Conservation (phyloP, 2,329 filamentous ascomycete species). For the Corinectria fuckeliana region DNA sequence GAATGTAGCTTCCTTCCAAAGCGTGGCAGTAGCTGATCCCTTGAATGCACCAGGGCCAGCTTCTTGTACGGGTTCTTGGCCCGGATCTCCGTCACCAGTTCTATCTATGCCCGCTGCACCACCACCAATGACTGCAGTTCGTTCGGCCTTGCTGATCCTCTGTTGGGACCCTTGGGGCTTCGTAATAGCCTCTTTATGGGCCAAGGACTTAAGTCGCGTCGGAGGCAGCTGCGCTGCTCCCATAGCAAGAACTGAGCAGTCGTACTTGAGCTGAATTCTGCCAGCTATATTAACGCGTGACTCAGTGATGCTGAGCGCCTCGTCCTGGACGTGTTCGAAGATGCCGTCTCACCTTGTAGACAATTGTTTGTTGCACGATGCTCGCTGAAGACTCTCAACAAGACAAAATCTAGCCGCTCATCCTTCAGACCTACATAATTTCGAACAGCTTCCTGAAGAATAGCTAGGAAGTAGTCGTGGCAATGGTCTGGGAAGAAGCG, state of each 20-base stretch:
- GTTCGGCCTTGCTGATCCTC: neutral
- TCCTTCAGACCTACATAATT: too few relatives aligned
- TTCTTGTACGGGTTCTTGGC: constrained; percentile 10
- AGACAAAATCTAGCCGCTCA: too few relatives aligned
- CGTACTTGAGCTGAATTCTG: constrained; percentile 2
- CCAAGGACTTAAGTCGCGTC: neutral
- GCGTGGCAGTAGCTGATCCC: constrained; percentile 14
- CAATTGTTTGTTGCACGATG: too few relatives aligned
- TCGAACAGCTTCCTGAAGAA: too few relatives aligned
- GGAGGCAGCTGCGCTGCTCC: constrained; percentile 25
- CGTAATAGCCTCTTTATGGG: neutral
- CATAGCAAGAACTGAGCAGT: constrained; percentile 22
- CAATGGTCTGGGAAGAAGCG: too few relatives aligned
- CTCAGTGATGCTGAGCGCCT: neutral
- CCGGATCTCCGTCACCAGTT: constrained; percentile 19
- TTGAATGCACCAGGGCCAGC: constrained; percentile 19
- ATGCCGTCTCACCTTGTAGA: too few relatives aligned
- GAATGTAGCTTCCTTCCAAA: constrained; percentile 21
- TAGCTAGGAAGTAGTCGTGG: too few relatives aligned
- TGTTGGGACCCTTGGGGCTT: constrained; percentile 11
- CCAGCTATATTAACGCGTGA: neutral
- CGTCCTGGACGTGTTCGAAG: constrained; percentile 11
- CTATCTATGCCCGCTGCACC: constrained; percentile 22
- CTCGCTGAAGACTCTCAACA: too few relatives aligned
- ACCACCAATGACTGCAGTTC: constrained; percentile 18